Evolutionary conservation across 768 basidiomycete species (phyloP), one percentile per base, ranked within the genome.

Genomic region (Cystobasidiopsis lactophilus): DNA sequence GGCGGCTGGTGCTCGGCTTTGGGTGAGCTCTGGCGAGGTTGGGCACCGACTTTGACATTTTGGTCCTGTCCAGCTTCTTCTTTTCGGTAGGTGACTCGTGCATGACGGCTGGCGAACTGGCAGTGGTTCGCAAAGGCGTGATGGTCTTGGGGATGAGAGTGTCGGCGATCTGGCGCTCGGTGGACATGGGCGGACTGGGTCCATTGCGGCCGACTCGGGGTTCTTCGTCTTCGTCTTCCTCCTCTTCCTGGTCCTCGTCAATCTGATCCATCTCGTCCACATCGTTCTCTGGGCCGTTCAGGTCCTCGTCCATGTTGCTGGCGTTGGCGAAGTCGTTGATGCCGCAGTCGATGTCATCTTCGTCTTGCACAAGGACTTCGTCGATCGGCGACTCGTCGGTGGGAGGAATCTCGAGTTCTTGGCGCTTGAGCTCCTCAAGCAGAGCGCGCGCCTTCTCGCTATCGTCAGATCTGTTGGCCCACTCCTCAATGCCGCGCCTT

Each of bases 241-340:
- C 29, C 19, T 26, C 39, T 58, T 74, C 74, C 69, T 74, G 70
- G 67, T 85, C 78, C 59, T 74, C 73, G 63, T 84, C 75, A 60
- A 72, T 85, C 52, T 70, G 74, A 38, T 54, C 57, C 43, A 45
- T 51, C 47, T 59, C 60, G 18, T 52, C 47, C 54, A 58, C 57
- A 35, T 49, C 55, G 10, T 44, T 50, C 5, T 37, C 44, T 2
- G 58, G 26, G 14, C 31, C 38, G 30, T 41, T 45, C 5, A 21
- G 35, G 3, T 54, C 57, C 23, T 46, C 50, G 13, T 46, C 56
- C 11, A 49, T 49, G 14, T 51, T 57, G n/a, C 46, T 53, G 21
- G 53, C 52, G 33, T 41, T 48, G 18, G 52, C 40, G 2, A 48
- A 46, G 1, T 24, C 44, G 3, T 26, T 30, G 35, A 59, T 44